Base-by-base conservation (phyloP, 805 yeast species). In the Wickerhamiella sergipiensis region DNA sequence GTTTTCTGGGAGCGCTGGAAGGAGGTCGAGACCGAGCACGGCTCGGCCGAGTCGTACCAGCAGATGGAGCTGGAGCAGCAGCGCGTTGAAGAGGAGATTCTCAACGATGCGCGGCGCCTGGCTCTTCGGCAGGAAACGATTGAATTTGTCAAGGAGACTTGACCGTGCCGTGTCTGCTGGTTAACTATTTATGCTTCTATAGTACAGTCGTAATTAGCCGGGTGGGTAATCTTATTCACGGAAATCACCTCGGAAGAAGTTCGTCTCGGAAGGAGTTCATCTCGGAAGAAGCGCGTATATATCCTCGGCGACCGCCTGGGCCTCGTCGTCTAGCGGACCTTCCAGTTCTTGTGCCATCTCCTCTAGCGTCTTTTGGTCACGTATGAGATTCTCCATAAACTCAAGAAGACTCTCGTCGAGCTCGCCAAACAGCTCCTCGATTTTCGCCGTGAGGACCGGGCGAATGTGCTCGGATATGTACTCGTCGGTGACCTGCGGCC, bases 1-100 rank as follows among this genome's bases (percentile, higher is more conserved):
- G 53, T 49, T 1, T 61, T 79, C 31, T 87, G 95, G 95, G 67
- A 66, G 1, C 64, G 65, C 26, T 89, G 95, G 95, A 80, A 80
- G 50, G 61, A 69, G 10, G 86, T 88, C 63, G 97, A 89, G 61
- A 62, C 84, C 33, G 71, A 75, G 13, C 57, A 77, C 62, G 97
- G 97, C 4, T 68, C 75, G 52, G 92, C 84, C 59, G 73, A 71
- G 2, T 76, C 83, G 0, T 87, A 76, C 63, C 86, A 83, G 58
- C 82, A 80, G 19, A 81, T 88, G 89, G 63, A 86, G 22, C 67
- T 81, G 45, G 68, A 70, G 54, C 83, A 80, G 61, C 71, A 86
- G 55, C 60, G 66, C 15, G 64, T 71, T n/a, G 56, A 54, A 44
- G 64, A 60, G 19, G 61, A 61, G 51, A 60, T 53, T 50, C 58